A percentile compares a stretch with the other conserved stretches of the same genome.
Conservation (phyloP, 352 stramenopile genomes). For the Phytophthora hybrid region DNA sequence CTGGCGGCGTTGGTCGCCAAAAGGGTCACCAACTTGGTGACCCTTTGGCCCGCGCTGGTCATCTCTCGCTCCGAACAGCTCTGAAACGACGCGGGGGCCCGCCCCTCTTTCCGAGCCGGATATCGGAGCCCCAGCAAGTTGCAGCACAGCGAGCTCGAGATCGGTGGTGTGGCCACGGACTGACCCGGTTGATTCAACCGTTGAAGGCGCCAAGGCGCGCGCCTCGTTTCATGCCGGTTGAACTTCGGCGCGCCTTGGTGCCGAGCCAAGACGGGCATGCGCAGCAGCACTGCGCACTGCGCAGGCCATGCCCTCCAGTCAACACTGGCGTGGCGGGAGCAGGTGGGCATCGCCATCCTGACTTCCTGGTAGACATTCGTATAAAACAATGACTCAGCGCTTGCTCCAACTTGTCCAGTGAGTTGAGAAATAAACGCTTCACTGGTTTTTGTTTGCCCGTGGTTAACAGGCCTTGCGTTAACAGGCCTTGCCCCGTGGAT, state of each 20-base stretch:
- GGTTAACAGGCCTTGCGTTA: no score
- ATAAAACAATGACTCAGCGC: no score
- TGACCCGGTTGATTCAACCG: not conserved
- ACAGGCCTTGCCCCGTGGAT: no score
- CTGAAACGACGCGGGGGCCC: constrained; percentile 15
- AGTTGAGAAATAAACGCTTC: no score
- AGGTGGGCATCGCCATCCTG: no score
- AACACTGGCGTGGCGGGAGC: no score
- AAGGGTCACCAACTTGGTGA: constrained; percentile 7
- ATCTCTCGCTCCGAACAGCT: constrained; percentile 15
- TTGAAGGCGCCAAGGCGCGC: constrained; percentile 5
- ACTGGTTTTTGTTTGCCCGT: no score
- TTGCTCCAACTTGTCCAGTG: no score
- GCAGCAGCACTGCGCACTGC: constrained; percentile 14
- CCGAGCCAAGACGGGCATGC: constrained; percentile 8
- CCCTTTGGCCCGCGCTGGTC: constrained; percentile 2
- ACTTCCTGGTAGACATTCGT: no score
- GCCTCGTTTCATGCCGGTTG: constrained; percentile 30
- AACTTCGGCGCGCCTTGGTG: constrained; percentile 11
- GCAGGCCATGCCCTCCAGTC: not conserved
- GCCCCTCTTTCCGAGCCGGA: constrained; percentile 2
- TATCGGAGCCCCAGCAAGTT: not conserved
- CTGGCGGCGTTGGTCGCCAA: no score
- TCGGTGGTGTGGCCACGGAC: constrained; percentile 6
- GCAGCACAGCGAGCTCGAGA: not conserved